Evolutionary conservation across 257 asterid species (phyloP).

Genomic region (Nicotiana noctiflora): DNA sequence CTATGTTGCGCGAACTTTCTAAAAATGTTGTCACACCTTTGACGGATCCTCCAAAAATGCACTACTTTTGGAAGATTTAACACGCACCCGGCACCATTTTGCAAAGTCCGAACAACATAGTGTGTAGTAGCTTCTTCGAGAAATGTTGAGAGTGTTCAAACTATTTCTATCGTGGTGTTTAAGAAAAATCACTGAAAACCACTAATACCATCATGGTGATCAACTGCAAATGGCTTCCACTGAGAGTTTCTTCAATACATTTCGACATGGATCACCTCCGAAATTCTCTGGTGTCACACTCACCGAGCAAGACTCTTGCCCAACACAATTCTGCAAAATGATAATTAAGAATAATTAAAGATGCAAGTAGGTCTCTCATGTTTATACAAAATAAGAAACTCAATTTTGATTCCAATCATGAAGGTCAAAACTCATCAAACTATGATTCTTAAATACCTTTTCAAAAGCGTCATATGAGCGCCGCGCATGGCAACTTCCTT

Average conservation of each 20-base stretch:
- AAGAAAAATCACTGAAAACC: neutral
- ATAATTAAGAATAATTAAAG: neutral
- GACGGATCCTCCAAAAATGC: no score
- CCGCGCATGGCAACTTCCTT: slow-evolving; percentile 74
- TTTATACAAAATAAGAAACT: neutral
- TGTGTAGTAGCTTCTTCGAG: neutral
- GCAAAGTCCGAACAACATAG: no score
- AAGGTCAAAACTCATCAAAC: neutral
- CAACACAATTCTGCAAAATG: slow-evolving; percentile 65
- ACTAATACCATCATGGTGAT: neutral
- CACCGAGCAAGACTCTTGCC: slow-evolving; percentile 65
- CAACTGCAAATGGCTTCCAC: slow-evolving; percentile 86
- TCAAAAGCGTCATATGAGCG: slow-evolving; percentile 72
- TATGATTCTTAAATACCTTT: slow-evolving; percentile 37
- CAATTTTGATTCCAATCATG: neutral
- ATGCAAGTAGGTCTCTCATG: neutral
- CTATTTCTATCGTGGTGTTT: neutral
- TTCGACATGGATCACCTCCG: slow-evolving; percentile 92
- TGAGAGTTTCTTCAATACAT: slow-evolving; percentile 76
- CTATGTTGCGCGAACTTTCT: no score
- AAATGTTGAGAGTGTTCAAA: neutral
- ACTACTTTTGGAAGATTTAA: no score
- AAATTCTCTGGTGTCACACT: slow-evolving; percentile 81
- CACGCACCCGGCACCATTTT: no score
- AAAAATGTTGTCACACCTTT: no score